Evolutionary conservation across 78 protist species (phyloP).

Genomic region (Chrysochromulina parva): DNA sequence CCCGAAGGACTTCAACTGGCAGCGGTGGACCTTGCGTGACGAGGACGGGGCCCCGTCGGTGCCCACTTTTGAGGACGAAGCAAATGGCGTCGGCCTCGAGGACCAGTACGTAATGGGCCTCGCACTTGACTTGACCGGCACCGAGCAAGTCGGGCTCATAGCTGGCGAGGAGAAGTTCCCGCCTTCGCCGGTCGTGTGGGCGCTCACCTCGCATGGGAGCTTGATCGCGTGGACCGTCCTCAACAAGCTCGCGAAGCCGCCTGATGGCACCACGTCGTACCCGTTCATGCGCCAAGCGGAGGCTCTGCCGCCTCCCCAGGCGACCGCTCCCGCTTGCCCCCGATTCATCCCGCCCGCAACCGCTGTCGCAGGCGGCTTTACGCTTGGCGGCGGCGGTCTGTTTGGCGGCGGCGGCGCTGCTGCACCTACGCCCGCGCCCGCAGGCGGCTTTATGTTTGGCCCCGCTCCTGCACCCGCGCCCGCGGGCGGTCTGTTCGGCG

Average conservation of each 20-base stretch:
- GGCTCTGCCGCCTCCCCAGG: not conserved
- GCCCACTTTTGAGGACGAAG: not conserved
- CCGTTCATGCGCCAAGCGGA: not conserved
- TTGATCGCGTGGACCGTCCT: not conserved
- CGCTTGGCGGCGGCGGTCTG: too few species aligned
- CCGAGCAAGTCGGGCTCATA: not conserved
- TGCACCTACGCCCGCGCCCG: too few species aligned
- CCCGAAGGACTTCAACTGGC: not conserved
- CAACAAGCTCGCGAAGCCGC: not conserved
- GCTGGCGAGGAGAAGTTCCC: slow-evolving; percentile 4
- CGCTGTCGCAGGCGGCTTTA: too few species aligned
- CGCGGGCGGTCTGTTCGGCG: too few species aligned
- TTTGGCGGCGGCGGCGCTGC: too few species aligned
- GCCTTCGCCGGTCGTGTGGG: not conserved
- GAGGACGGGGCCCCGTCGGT: not conserved
- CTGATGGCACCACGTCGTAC: not conserved
- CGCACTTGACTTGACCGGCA: not conserved
- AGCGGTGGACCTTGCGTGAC: not conserved
- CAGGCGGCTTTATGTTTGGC: too few species aligned
- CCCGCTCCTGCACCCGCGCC: too few species aligned
- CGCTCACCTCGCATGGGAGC: not conserved
- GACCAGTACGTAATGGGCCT: not conserved
- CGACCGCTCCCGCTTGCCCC: too few species aligned
- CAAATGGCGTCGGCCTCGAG: not conserved
- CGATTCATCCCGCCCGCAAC: too few species aligned